Conservation (phyloP, 2,329 filamentous ascomycete genomes). For the Biscogniauxia sp. region DNA sequence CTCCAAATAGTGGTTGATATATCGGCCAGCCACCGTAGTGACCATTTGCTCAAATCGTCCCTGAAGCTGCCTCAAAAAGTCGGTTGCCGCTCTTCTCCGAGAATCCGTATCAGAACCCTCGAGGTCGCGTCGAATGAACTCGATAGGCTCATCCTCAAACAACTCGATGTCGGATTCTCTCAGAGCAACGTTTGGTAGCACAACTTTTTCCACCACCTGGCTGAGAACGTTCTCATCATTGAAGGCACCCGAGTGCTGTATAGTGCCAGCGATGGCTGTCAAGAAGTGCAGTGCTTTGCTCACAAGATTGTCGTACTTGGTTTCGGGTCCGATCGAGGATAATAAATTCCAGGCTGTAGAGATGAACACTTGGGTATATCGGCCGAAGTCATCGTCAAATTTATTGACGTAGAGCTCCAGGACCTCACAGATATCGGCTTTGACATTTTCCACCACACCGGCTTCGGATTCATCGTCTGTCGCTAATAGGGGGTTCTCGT, state of each 20-base stretch:
- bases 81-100: constrained; percentile 84
- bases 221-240: constrained; percentile 75
- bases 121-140: constrained; percentile 92
- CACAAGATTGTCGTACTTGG: constrained; percentile 90
- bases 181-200: constrained; percentile 87
- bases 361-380: constrained; percentile 79
- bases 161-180: constrained; percentile 92
- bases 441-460: constrained; percentile 79
- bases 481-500: constrained; percentile 77
- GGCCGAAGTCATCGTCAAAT: constrained; percentile 89
- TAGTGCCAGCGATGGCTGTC: constrained; percentile 79
- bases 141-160: constrained; percentile 98
- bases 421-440: constrained; percentile 89
- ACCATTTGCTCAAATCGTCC: constrained; percentile 85
- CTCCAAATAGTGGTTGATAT: constrained; percentile 82
- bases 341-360: constrained; percentile 88
- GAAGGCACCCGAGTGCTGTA: constrained; percentile 79
- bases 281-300: constrained; percentile 94
- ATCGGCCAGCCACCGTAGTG: constrained; percentile 81
- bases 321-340: constrained; percentile 80
- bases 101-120: constrained; percentile 97
- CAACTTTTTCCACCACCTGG: constrained; percentile 92
- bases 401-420: constrained; percentile 90
- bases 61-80: constrained; percentile 86
- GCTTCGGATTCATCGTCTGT: constrained; percentile 89